Evolutionary conservation across 2,329 filamentous ascomycete genomes (phyloP).

Genomic region (Colletotrichum nymphaeae): DNA sequence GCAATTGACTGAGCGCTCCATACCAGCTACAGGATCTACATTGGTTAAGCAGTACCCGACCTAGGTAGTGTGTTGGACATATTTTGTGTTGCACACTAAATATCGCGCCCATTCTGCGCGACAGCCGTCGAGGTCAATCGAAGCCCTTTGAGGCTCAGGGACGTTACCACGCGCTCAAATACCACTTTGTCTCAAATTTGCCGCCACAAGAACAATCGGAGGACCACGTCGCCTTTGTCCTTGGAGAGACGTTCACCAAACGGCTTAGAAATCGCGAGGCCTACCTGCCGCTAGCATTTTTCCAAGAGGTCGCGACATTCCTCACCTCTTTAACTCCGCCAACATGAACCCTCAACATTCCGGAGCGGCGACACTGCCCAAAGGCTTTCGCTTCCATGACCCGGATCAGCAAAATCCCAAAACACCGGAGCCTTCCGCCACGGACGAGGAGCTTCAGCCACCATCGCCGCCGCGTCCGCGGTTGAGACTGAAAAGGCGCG

Average conservation of each 20-base stretch:
- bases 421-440: conserved; percentile 63
- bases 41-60: background rate
- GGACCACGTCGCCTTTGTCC: conserved; percentile 26
- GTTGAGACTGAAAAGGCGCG: conserved; percentile 66
- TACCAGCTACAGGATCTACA: background rate
- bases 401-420: conserved; percentile 52
- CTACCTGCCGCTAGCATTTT: conserved; percentile 14
- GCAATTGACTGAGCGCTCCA: background rate
- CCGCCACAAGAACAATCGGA: conserved; percentile 14
- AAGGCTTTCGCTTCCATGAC: conserved; percentile 51
- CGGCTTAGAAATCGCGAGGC: background rate
- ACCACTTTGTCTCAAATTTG: conserved; percentile 19
- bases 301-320: conserved; percentile 36
- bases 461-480: conserved; percentile 65
- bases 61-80: background rate
- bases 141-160: background rate
- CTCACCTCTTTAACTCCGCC: conserved; percentile 29
- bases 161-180: conserved; percentile 12
- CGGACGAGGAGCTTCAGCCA: conserved; percentile 49
- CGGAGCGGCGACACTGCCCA: conserved; percentile 56
- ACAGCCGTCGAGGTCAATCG: background rate
- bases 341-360: conserved; percentile 60
- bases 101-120: background rate
- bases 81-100: background rate
- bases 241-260: background rate